Base-by-base conservation (phyloP, 1,139 yeast species). In the Suhomyces guaymorum region DNA sequence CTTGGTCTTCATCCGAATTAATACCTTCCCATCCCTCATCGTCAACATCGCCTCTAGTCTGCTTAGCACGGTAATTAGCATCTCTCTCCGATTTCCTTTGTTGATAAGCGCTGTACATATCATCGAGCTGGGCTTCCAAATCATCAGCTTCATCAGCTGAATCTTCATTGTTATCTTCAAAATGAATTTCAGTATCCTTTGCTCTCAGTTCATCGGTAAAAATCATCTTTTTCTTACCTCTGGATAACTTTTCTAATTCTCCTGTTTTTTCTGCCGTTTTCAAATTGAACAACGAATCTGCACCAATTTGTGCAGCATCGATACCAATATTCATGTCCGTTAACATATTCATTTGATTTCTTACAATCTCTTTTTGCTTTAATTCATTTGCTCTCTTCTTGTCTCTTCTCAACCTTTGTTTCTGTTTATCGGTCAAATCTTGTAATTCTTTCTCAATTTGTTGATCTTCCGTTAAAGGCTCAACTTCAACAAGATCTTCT, bases 271-370 rank as follows among this genome's bases (percentile, higher is more conserved):
- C 88, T 2, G 97, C 96, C 13, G 77, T 64, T 52, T 81, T 83
- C 56, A 92, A 72, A 54, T 82, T 87, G 66, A 92, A 92, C 42
- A 90, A 66, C 1, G 94, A 76, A 40, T 87, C 95, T 29, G 84
- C 73, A 34, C 95, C 96, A 38, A 76, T 65, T 37, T 76, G 77
- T n/a, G 88, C 92, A 13, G 96, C 96, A 58, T 92, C 98, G 30
- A 88, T 71, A 73, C 97, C 97, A 47, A 92, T 81, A 53, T 88
- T 95, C 71, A 78, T 79, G 53, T 95, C 96, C 3, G 96, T 86
- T 42, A 86, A 70, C 97, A 92, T 90, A 57, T 87, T 88, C 94
- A 92, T 84, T 63, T 92, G 97, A 84, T 89, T 82, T 63, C 97
- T 78, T 36, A 77, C 75, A 37, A 92, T 79, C 57, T 90, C 97